phyloP scores from a whole-genome alignment of 2,329 filamentous ascomycete genomes.

The Apiospora pterosperma region DNA sequence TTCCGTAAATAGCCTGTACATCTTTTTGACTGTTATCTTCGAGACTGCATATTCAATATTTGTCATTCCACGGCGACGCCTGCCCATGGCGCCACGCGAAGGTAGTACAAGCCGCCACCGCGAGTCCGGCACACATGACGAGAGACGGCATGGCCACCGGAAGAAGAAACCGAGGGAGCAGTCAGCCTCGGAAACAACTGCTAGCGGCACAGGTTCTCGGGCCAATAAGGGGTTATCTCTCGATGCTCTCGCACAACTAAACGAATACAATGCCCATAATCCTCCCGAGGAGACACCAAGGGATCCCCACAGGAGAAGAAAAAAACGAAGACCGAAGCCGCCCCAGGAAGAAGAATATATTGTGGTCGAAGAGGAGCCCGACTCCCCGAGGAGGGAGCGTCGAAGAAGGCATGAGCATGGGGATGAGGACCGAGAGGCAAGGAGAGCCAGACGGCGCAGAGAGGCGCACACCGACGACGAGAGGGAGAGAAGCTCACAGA shows the following conservation, averaged over 20 bases:
- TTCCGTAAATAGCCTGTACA: constrained; percentile 19
- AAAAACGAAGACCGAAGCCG: constrained; percentile 25
- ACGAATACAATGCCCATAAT: constrained; percentile 53
- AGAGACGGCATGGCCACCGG: constrained; percentile 33
- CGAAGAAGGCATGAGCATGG: constrained; percentile 12
- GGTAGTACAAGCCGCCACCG: constrained; percentile 22
- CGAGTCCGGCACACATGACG: constrained; percentile 21
- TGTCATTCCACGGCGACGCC: not conserved
- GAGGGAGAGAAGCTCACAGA: not conserved
- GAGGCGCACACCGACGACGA: constrained; percentile 11
- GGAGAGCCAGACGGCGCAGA: constrained; percentile 12
- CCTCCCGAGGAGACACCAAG: constrained; percentile 37
- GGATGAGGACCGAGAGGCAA: constrained; percentile 15
- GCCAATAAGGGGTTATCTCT: constrained; percentile 34
- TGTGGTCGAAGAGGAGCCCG: constrained; percentile 26
- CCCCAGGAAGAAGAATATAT: constrained; percentile 14
- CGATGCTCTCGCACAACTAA: constrained; percentile 63
- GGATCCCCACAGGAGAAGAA: constrained; percentile 37
- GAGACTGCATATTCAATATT: not conserved
- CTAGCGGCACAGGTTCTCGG: constrained; percentile 18
- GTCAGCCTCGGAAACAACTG: constrained; percentile 31
- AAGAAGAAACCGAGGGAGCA: constrained; percentile 29
- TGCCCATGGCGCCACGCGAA: constrained; percentile 22
- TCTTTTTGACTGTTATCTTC: not conserved
- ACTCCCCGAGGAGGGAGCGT: constrained; percentile 20